Percentiles rank a stretch among this genome's conserved stretches.
phyloP scores from a whole-genome alignment of 805 yeast species.

The Suhomyces faveliae region DNA sequence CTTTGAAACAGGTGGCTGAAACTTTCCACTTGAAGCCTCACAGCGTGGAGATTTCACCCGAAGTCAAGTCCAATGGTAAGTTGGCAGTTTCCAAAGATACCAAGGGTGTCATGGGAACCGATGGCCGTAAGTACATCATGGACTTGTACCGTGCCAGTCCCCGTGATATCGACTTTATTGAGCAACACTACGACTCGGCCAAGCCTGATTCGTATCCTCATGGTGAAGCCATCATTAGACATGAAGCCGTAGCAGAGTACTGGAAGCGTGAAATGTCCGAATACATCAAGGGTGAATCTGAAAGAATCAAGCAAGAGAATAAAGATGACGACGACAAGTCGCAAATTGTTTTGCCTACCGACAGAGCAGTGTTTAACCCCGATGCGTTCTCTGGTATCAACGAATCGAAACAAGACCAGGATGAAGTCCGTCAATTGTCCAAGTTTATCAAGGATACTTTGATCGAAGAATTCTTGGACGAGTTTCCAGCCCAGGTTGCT shows the following conservation, averaged over 20 bases:
- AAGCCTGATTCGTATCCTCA: conserved; percentile 70
- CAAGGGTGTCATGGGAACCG: conserved; percentile 84
- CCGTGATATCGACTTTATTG: conserved; percentile 74
- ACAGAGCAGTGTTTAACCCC: conserved; percentile 66
- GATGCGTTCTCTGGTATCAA: conserved; percentile 60
- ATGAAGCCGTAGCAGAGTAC: conserved; percentile 91
- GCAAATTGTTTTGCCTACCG: conserved; percentile 51
- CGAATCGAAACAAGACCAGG: conserved; percentile 51
- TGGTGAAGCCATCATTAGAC: conserved; percentile 71
- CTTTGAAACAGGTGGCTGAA: conserved; percentile 62
- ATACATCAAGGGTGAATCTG: conserved; percentile 50
- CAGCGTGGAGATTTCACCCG: conserved; percentile 48
- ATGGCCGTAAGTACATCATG: conserved; percentile 77
- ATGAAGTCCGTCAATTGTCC: conserved; percentile 68
- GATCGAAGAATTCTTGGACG: conserved; percentile 61
- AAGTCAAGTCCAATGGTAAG: conserved; percentile 40
- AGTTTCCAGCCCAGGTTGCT: conserved; percentile 51
- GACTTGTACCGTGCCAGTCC: conserved; percentile 87
- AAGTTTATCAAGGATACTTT: conserved; percentile 56
- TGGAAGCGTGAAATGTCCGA: conserved; percentile 67
- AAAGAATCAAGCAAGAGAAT: conserved; percentile 20
- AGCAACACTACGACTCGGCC: conserved; percentile 44
- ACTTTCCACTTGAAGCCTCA: conserved; percentile 78
- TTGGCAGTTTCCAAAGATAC: conserved; percentile 72
- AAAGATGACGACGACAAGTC: conserved; percentile 39